Evolutionary conservation across 768 basidiomycete genomes (phyloP).

Genomic region (Tylopilus vinaceipallidus): DNA sequence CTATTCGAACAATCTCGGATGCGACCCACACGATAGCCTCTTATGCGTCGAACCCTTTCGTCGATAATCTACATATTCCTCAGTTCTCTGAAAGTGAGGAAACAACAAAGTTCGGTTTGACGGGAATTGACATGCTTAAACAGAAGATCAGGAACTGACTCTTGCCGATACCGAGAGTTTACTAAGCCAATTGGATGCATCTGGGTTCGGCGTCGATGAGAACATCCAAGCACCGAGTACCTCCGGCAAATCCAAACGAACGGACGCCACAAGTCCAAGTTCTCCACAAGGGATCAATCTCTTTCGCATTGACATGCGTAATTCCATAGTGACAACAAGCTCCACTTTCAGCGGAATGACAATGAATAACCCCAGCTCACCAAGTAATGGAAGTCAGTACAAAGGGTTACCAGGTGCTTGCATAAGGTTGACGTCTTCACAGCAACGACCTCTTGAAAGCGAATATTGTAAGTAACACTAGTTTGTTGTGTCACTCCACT

Average conservation of each 20-base stretch:
- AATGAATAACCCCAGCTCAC: background rate
- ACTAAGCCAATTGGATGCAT: background rate
- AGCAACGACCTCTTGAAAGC: background rate
- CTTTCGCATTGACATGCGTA: background rate
- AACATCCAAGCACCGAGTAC: background rate
- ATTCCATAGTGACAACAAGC: constrained; percentile 6
- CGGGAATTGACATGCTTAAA: background rate
- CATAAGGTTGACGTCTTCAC: background rate
- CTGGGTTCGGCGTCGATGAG: background rate
- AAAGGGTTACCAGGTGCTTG: background rate
- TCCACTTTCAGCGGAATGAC: constrained; percentile 1
- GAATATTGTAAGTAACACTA: no score
- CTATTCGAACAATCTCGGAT: background rate
- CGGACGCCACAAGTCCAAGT: background rate
- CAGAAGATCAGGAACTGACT: background rate
- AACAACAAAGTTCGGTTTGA: background rate
- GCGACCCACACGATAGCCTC: background rate
- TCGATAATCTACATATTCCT: background rate
- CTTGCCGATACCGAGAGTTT: background rate
- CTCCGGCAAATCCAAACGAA: background rate
- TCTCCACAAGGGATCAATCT: background rate
- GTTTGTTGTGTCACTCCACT: no score
- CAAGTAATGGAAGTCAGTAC: background rate
- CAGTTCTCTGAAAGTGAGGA: background rate
- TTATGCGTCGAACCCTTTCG: background rate